A percentile compares a stretch with the other conserved stretches of the same genome.
Evolutionary conservation across 441 rosid species (phyloP).

Genomic region (Hura crepitans): DNA sequence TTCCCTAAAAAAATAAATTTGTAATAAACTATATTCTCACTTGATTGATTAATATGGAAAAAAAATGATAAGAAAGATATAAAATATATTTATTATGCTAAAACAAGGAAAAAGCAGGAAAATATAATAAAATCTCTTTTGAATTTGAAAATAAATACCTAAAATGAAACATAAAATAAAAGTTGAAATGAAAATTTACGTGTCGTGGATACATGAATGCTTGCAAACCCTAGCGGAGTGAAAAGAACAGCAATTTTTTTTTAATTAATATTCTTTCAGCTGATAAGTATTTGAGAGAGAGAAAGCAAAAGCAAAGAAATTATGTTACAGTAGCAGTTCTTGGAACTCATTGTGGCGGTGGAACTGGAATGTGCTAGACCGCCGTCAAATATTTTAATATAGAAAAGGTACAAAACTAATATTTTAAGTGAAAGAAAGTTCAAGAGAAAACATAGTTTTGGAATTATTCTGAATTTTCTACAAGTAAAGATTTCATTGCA

Average conservation of each 20-base stretch:
- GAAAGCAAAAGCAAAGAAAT: neutral
- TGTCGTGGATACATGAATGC: neutral
- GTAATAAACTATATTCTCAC: too few relatives aligned
- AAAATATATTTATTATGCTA: too few relatives aligned
- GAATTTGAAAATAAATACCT: too few relatives aligned
- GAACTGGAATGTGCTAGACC: constrained; percentile 7
- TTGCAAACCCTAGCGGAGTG: neutral
- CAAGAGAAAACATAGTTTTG: constrained; percentile 7
- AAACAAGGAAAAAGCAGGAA: too few relatives aligned
- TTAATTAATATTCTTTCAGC: too few relatives aligned
- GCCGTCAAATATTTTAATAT: neutral
- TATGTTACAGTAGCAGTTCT: neutral
- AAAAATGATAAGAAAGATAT: too few relatives aligned
- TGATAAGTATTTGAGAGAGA: too few relatives aligned
- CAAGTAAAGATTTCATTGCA: constrained; percentile 1
- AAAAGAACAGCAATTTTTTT: neutral
- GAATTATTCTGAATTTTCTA: constrained; percentile 10
- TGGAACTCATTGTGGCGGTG: neutral
- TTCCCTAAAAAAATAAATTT: too few relatives aligned
- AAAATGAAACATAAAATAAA: too few relatives aligned
- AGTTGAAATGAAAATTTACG: too few relatives aligned
- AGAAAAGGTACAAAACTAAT: neutral
- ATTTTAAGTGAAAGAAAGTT: constrained; percentile 13
- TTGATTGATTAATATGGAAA: too few relatives aligned
- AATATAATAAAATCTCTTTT: too few relatives aligned